Evolutionary conservation across 2,329 filamentous ascomycete species (phyloP), one percentile per base, ranked within the genome.

Genomic region (Scedosporium apiospermum): DNA sequence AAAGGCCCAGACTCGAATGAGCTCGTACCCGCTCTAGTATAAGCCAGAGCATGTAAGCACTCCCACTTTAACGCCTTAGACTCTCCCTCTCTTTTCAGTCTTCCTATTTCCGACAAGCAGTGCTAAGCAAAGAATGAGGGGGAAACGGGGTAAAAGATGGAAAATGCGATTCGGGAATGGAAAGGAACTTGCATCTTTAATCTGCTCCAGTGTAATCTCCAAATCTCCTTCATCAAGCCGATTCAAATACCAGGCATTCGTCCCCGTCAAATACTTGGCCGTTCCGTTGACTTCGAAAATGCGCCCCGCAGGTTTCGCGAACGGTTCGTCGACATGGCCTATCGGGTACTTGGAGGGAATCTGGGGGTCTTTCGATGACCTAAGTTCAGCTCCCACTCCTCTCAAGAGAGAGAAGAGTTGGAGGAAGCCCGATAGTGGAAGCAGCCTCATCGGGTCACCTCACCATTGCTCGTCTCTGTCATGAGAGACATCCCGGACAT

Each of bases 1-100:
- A 75, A 87, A 87, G 3, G 83, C 83, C 84, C 84, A 86, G 58
- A 86, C 76, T 16, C 85, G 78, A 41, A 86, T 74, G 64, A 87
- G 80, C 69, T 83, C 84, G 64, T 80, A 77, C 0, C 81, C 82
- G 2, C 82, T 78, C 46, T 73, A 58, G 7, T 38, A 18, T 18
- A 21, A 4, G 12, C 16, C 14, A 16, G 30, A 3, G 5, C 44
- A n/a, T 18, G 44, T 49, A 3, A 49, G 44, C n/a, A 10, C 44
- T n/a, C 6, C 1, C 16, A 49, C 1, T n/a, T 2, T 46, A 46
- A 46, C 4, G 3, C 14, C 14, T 18, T 9, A 14, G 4, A 9
- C 6, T 46, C n/a, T 46, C 42, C 9, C 14, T 14, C n/a, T 14
- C 14, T 46, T 18, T 46, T 46, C 9, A 5, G 14, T 46, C n/a